Percentiles rank a stretch among this genome's conserved stretches.
phyloP scores from a whole-genome alignment of 768 basidiomycete species.

The Xerocomellus amylosporus region DNA sequence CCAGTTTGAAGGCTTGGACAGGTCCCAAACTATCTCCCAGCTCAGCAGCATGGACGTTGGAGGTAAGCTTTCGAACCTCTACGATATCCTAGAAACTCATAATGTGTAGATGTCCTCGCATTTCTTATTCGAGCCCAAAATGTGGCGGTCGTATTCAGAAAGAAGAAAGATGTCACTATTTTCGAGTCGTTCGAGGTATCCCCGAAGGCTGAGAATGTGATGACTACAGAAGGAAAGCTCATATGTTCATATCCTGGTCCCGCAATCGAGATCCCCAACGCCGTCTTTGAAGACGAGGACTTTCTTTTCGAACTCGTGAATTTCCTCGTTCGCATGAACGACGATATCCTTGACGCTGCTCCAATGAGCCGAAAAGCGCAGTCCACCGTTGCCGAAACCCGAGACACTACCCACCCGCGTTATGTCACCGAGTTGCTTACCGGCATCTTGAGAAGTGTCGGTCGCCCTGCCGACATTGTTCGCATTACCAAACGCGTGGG shows the following conservation, averaged over 20 bases:
- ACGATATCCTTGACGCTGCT: conserved; percentile 32
- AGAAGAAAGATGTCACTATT: conserved; percentile 25
- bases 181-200: conserved; percentile 49
- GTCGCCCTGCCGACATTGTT: conserved; percentile 13
- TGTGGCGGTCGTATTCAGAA: conserved; percentile 42
- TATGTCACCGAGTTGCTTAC: conserved; percentile 48
- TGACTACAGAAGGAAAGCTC: conserved; percentile 40
- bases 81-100: neutral
- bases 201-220: conserved; percentile 36
- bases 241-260: conserved; percentile 45
- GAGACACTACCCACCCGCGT: conserved; percentile 35
- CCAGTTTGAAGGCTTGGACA: conserved; percentile 12
- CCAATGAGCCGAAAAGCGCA: conserved; percentile 3
- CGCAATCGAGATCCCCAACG: conserved; percentile 36
- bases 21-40: conserved; percentile 2
- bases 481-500: conserved; percentile 33
- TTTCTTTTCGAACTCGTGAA: conserved; percentile 37
- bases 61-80: neutral
- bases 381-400: conserved; percentile 4
- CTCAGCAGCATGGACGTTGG: conserved; percentile 6
- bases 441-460: conserved; percentile 40
- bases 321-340: conserved; percentile 37
- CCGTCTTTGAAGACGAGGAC: conserved; percentile 22
- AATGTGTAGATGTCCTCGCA: conserved; percentile 34
- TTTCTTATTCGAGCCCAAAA: conserved; percentile 46